A percentile compares a stretch with the other conserved stretches of the same genome.
Evolutionary conservation across 192 early-diverging fungal species (phyloP).

Genomic region (Podila epicladia): DNA sequence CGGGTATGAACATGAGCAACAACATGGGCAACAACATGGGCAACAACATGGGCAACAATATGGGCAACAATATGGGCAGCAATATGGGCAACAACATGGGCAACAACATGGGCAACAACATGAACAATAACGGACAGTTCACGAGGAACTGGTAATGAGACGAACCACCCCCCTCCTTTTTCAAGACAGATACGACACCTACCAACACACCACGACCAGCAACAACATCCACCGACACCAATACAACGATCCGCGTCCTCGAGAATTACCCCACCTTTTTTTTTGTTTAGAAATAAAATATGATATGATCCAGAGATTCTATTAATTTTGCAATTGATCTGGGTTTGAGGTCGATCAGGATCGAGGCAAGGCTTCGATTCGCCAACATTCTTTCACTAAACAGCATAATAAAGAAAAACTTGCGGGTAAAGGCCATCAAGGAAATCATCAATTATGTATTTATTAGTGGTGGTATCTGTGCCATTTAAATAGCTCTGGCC

Average conservation of each 20-base stretch:
- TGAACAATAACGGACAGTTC: constrained; percentile 51
- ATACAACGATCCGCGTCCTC: too few relatives aligned
- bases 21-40: constrained; percentile 13
- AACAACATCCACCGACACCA: background rate
- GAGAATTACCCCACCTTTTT: too few relatives aligned
- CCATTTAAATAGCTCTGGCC: background rate
- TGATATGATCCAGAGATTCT: too few relatives aligned
- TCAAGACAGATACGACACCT: background rate
- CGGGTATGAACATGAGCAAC: constrained; percentile 35
- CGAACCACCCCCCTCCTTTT: too few relatives aligned
- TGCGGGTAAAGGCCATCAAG: too few relatives aligned
- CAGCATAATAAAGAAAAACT: too few relatives aligned
- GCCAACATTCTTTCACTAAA: too few relatives aligned
- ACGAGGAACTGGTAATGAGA: constrained; percentile 42
- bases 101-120: constrained; percentile 30
- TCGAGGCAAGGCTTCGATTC: too few relatives aligned
- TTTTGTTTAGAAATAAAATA: too few relatives aligned
- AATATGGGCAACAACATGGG: constrained; percentile 14
- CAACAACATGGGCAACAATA: constrained; percentile 26
- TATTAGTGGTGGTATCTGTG: background rate
- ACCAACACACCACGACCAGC: background rate
- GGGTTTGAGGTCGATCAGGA: too few relatives aligned
- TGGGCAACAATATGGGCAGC: constrained; percentile 24
- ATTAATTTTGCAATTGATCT: too few relatives aligned
- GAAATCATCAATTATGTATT: too few relatives aligned